Evolutionary conservation across 2,329 filamentous ascomycete genomes (phyloP), one percentile per base, ranked within the genome.

Genomic region (Trichoderma hamatum): DNA sequence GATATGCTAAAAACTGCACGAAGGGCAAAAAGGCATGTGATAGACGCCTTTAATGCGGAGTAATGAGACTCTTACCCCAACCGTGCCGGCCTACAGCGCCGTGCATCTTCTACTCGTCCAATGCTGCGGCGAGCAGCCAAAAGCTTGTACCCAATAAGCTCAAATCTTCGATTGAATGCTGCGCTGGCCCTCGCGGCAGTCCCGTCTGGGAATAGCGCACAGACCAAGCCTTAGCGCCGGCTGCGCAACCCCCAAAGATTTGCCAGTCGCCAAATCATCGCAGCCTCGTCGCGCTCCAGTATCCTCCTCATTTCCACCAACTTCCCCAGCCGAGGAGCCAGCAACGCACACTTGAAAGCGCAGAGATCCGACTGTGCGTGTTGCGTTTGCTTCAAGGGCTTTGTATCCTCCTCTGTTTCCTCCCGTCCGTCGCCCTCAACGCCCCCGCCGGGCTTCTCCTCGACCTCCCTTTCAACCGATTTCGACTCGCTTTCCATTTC

Each of bases 321-420:
- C 13, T 64, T 32, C 7, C 32, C 36, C 52, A 55, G 26, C 52
- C 52, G 56, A 67, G 56, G 34, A 62, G 68, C 65, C 68, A 70
- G 69, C 69, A 70, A 59, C 69, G 69, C 69, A 70, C 58, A 61
- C 39, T 51, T 24, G 36, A 51, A 70, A 59, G 69, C 69, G 58
- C 69, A 68, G 67, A 51, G 32, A 54, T 52, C 7, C 21, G 26
- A 46, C 51, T 62, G 64, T 61, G 69, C 65, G 51, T 58, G 59
- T 59, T 51, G 69, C 60, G 58, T 70, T 51, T 68, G 64, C 65
- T 70, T 64, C 30, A 52, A 60, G 51, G 39, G 52, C 52, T 63
- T 28, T 24, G 24, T 32, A 11, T 46, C 51, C 32, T 34, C 30
- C 32, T 52, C 51, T 19, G 28, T 46, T 32, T 49, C 55, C 30